Evolutionary conservation across 805 yeast genomes (phyloP), one percentile per base, ranked within the genome.

Genomic region (Kazachstania kunashirensis): DNA sequence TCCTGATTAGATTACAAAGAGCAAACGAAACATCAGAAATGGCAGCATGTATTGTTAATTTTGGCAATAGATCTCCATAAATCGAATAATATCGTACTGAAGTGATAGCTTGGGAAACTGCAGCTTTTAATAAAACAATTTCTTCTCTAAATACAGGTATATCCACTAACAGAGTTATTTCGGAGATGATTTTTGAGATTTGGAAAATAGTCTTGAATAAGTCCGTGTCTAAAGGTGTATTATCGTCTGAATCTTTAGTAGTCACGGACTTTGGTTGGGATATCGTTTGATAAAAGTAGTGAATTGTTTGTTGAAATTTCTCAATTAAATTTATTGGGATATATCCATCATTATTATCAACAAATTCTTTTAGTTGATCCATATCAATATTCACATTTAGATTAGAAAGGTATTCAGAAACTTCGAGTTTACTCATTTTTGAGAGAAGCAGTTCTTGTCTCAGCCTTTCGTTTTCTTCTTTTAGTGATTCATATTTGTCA

Each of bases 81-180:
- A 77, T 62, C 1, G 82, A 73, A 55, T 66, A 81, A 52, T 84
- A 84, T 49, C 95, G 69, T 1, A 88, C 73, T 1, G 85, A 70
- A 3, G 95, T 77, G 29, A 89, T 74, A 0, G 78, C 72, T 57
- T 81, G 85, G 13, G 86, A 75, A 17, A 82, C 71, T 1, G 89
- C 69, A 31, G 80, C 79, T 38, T 79, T 73, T n/a, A 49, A 15
- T 17, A 74, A 50, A 30, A 66, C 54, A 29, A 76, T 57, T 52
- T 65, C 59, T 40, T 71, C 66, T 39, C 66, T 49, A 36, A 54
- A 54, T 15, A 51, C 49, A 10, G 58, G 51, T 2, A 47, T 31
- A 30, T 46, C 52, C 3, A 48, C 49, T 4, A 45, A 27, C 7
- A 33, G 20, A n/a, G 52, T 30, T 6, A 57, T 38, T 34, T 49